These are phyloP conservation scores for Lavandula angustifolia DNA, from an alignment of 257 asterid species.

Conservation along the genomic window DNA sequence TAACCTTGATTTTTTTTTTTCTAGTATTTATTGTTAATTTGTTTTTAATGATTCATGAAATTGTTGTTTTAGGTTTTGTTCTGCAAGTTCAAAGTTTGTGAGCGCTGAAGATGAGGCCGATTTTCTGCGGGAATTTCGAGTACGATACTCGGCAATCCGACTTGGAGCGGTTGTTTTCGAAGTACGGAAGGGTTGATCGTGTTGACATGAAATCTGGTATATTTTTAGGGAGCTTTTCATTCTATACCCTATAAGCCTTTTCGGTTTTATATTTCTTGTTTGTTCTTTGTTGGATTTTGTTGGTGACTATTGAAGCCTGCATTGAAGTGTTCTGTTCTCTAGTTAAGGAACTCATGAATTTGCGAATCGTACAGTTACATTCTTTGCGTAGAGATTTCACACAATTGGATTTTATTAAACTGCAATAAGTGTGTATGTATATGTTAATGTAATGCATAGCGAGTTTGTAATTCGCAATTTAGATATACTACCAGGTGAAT, in stretches of 20 bases:
- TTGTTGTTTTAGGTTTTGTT: neutral
- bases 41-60: neutral
- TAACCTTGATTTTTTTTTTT: neutral
- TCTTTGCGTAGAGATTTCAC: neutral
- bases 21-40: neutral
- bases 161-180: constrained; percentile 77
- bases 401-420: neutral
- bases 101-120: constrained; percentile 60
- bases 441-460: neutral
- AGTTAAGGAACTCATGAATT: neutral
- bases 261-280: neutral
- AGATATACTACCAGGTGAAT: neutral
- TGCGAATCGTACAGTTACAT: too few species aligned
- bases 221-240: neutral
- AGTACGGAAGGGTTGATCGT: constrained; percentile 79
- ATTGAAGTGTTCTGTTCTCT: neutral
- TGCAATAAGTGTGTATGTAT: neutral
- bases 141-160: constrained; percentile 84
- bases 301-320: neutral
- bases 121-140: constrained; percentile 87
- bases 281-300: neutral
- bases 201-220: constrained; percentile 93
- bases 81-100: neutral
- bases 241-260: neutral
- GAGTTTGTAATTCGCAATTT: neutral